Percentiles rank a stretch among this genome's conserved stretches.
Evolutionary conservation across 345 rosid genomes (phyloP).

Genomic region (Odontarrhena argentea): DNA sequence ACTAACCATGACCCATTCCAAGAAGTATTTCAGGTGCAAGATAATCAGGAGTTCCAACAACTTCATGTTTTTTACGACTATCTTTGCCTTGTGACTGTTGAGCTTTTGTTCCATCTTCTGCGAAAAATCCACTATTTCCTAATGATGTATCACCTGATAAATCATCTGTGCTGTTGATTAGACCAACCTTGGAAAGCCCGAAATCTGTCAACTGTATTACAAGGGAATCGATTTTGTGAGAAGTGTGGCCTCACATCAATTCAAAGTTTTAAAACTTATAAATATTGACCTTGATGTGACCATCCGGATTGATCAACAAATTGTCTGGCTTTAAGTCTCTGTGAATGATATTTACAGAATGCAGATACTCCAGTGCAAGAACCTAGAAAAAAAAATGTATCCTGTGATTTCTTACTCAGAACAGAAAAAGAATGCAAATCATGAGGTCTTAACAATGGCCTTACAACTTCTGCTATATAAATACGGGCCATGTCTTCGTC

Average conservation of each 20-base stretch:
- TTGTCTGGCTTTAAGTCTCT: conserved; percentile 99
- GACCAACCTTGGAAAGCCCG: conserved; percentile 97
- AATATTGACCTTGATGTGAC: conserved; percentile 87
- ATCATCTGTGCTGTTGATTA: conserved; percentile 94
- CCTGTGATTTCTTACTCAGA: conserved; percentile 2
- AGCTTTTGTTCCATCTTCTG: conserved; percentile 55
- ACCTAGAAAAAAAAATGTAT: conserved; percentile 57
- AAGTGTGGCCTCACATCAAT: conserved; percentile 1
- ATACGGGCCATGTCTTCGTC: conserved; percentile 92
- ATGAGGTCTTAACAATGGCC: conserved; percentile 39
- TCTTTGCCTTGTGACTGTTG: conserved; percentile 53
- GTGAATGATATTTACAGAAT: conserved; percentile 87
- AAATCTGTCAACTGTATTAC: conserved; percentile 94
- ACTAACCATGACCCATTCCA: conserved; percentile 94
- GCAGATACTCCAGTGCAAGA: conserved; percentile 97
- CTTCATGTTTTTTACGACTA: conserved; percentile 71
- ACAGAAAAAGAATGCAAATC: conserved; percentile 1
- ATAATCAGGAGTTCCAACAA: conserved; percentile 96
- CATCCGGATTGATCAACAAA: conserved; percentile 95
- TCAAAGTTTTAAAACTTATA: conserved; percentile 19
- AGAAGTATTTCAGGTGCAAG: conserved; percentile 99
- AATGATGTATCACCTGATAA: conserved; percentile 69
- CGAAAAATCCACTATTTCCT: conserved; percentile 54
- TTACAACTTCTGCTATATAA: conserved; percentile 95
- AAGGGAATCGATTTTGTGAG: conserved; percentile 42